These are phyloP conservation scores for Kwoniella europaea DNA, from an alignment of 768 basidiomycete species.

Conservation along the genomic window DNA sequence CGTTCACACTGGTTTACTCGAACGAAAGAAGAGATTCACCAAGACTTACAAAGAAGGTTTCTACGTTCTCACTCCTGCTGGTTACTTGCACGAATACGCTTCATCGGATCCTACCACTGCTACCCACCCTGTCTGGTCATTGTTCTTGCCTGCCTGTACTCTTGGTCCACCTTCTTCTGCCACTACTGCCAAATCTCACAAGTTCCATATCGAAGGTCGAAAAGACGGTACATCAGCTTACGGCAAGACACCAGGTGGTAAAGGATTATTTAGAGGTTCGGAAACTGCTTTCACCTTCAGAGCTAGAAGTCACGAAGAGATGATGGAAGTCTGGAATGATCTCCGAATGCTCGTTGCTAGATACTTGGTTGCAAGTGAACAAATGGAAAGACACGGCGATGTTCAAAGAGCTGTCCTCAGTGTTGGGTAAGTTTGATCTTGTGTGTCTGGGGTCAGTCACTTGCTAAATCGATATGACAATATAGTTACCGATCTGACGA, in stretches of 20 bases:
- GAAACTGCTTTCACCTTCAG: constrained; percentile 83
- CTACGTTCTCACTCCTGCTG: constrained; percentile 92
- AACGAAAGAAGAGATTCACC: constrained; percentile 95
- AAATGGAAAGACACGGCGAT: constrained; percentile 88
- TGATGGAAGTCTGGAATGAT: constrained; percentile 99
- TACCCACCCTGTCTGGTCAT: constrained; percentile 71
- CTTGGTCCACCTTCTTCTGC: constrained; percentile 83
- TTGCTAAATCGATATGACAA: constrained; percentile 17
- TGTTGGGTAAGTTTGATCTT: constrained; percentile 70
- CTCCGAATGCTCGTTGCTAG: constrained; percentile 88
- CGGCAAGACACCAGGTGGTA: constrained; percentile 57
- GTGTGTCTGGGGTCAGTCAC: not conserved
- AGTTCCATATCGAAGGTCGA: constrained; percentile 94
- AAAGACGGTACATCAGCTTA: constrained; percentile 74
- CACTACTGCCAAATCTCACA: constrained; percentile 73
- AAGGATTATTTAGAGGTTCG: constrained; percentile 59
- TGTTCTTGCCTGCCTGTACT: constrained; percentile 94
- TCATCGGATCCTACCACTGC: constrained; percentile 70
- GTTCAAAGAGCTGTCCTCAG: constrained; percentile 88
- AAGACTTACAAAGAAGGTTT: constrained; percentile 81
- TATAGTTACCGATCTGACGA: constrained; percentile 68
- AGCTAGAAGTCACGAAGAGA: constrained; percentile 85
- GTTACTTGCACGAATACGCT: constrained; percentile 90
- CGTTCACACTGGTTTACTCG: constrained; percentile 86
- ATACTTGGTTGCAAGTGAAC: constrained; percentile 91